phyloP scores from a whole-genome alignment of 306 rosid genomes.

The Benincasa hispida region DNA sequence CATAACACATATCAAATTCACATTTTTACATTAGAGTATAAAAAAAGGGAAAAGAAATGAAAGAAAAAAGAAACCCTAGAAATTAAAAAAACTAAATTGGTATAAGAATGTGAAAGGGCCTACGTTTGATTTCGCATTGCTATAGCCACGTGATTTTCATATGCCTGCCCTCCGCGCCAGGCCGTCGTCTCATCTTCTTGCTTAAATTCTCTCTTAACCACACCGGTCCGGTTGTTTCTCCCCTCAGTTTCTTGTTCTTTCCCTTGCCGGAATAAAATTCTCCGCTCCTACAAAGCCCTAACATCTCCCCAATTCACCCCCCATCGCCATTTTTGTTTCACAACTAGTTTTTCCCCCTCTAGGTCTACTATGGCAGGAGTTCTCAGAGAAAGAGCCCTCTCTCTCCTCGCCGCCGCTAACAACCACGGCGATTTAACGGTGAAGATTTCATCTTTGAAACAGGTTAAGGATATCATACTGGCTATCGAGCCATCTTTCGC shows the following conservation, averaged over 20 bases:
- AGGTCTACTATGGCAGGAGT: slow-evolving; percentile 46
- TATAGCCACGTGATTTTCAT: not conserved
- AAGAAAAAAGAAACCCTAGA: not conserved
- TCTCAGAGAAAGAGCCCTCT: slow-evolving; percentile 56
- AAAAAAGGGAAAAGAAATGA: not conserved
- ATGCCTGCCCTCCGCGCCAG: not conserved
- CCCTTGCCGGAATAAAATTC: not conserved
- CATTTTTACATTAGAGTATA: too few species aligned
- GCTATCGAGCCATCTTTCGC: slow-evolving; percentile 60
- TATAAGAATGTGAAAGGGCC: not conserved
- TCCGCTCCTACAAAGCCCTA: not conserved
- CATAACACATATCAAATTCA: too few species aligned
- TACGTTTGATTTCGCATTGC: not conserved
- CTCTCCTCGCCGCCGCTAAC: slow-evolving; percentile 85
- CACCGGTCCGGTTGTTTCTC: not conserved
- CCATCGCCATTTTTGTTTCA: not conserved
- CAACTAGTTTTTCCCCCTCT: not conserved
- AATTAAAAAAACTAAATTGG: not conserved
- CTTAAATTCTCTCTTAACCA: not conserved
- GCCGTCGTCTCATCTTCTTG: slow-evolving; percentile 1
- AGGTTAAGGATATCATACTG: slow-evolving; percentile 56
- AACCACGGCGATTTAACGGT: slow-evolving; percentile 90
- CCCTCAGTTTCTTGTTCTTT: not conserved
- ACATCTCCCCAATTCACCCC: not conserved
- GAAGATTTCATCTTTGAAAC: slow-evolving; percentile 61